Conservation (phyloP, 1,284 basidiomycete genomes). For the Papiliotrema flavescens region DNA sequence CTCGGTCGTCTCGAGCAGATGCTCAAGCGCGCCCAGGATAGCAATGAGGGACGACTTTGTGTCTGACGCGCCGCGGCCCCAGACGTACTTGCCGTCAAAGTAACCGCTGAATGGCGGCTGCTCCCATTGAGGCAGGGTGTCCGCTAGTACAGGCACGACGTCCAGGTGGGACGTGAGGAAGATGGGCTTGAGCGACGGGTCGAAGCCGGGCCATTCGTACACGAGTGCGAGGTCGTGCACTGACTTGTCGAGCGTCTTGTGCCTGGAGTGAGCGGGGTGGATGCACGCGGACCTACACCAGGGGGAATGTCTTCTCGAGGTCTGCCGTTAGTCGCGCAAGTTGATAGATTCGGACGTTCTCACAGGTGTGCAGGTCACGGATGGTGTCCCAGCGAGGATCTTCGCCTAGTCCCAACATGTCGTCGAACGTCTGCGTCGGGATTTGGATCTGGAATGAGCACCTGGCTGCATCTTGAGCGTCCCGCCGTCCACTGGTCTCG, state of each 20-base stretch:
- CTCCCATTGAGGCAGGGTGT: conserved; percentile 57
- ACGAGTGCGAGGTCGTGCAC: conserved; percentile 65
- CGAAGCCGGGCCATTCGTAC: conserved; percentile 61
- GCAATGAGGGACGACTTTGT: conserved; percentile 54
- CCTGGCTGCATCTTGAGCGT: too few species aligned
- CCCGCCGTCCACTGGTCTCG: too few species aligned
- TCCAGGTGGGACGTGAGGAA: conserved; percentile 66
- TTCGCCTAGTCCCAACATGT: too few species aligned
- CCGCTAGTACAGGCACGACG: conserved; percentile 58
- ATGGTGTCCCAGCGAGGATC: too few species aligned
- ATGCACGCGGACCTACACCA: background rate
- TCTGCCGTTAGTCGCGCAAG: too few species aligned
- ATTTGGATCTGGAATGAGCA: too few species aligned
- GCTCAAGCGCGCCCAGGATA: conserved; percentile 57
- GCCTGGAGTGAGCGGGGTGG: conserved; percentile 32
- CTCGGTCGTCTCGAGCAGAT: conserved; percentile 51
- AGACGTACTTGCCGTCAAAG: conserved; percentile 55
- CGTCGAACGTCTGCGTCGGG: too few species aligned
- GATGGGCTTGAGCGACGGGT: conserved; percentile 59
- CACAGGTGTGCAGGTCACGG: too few species aligned
- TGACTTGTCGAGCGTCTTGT: conserved; percentile 55
- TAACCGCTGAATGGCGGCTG: conserved; percentile 61
- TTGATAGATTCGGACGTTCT: too few species aligned
- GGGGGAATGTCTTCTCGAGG: background rate
- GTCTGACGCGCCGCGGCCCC: conserved; percentile 1